A percentile compares a stretch with the other conserved stretches of the same genome.
phyloP scores from a whole-genome alignment of 2,329 filamentous ascomycete genomes.

The Rhytidhysteron rufulum region DNA sequence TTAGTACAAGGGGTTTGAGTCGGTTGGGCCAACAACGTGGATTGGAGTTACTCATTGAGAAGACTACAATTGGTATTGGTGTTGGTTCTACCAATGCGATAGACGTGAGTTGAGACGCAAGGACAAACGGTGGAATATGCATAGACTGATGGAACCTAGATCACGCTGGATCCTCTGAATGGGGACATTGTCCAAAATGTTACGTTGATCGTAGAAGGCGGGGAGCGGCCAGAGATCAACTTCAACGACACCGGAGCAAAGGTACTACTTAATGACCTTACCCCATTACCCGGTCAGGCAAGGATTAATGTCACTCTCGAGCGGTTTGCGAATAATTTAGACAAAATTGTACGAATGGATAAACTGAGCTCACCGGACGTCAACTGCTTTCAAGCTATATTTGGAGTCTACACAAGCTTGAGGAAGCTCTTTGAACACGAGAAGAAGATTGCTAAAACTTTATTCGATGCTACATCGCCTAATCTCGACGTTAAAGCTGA shows the following conservation, averaged over 20 bases:
- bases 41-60: conserved; percentile 45
- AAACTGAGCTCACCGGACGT: conserved; percentile 67
- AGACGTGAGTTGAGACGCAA: conserved; percentile 14
- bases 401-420: conserved; percentile 68
- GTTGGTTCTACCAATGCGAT: conserved; percentile 10
- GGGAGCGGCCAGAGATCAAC: conserved; percentile 5
- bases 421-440: conserved; percentile 69
- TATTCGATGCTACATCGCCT: conserved; percentile 35
- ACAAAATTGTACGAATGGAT: conserved; percentile 65
- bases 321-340: conserved; percentile 67
- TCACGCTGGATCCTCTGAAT: too few relatives aligned
- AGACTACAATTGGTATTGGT: conserved; percentile 3
- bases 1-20: conserved; percentile 73
- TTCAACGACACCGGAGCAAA: conserved; percentile 52
- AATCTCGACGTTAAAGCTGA: conserved; percentile 46
- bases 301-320: conserved; percentile 68
- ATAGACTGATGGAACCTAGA: too few relatives aligned
- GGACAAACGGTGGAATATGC: too few relatives aligned
- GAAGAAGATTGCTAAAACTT: conserved; percentile 41
- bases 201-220: conserved; percentile 20
- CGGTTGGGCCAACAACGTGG: conserved; percentile 64
- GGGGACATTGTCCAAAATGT: conserved; percentile 16
- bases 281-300: conserved; percentile 56
- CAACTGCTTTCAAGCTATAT: conserved; percentile 74
- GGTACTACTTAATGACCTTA: conserved; percentile 64